A percentile compares a stretch with the other conserved stretches of the same genome.
These are phyloP conservation scores for Trebouxiophyceae sp. DNA, from an alignment of 163 green algal genomes.

Conservation along the genomic window DNA sequence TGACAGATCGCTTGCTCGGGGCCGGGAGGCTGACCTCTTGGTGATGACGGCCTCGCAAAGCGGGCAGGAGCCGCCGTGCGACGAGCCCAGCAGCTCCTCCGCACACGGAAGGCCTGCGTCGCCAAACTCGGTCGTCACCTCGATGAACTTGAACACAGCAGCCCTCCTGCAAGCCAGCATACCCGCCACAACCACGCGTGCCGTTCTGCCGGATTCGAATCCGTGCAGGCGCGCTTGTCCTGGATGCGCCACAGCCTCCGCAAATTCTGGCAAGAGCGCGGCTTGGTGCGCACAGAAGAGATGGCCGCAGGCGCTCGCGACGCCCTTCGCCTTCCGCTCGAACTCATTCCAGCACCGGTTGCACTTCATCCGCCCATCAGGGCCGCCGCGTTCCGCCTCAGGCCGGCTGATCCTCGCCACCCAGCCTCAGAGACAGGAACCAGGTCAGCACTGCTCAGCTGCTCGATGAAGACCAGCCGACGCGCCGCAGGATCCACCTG, in stretches of 20 bases:
- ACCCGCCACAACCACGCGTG: too few species aligned
- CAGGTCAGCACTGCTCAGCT: too few species aligned
- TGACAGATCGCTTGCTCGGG: neutral
- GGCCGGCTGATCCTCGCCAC: too few species aligned
- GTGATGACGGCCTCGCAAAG: slow-evolving; percentile 38
- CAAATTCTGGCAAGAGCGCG: too few species aligned
- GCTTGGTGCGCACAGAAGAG: slow-evolving; percentile 43
- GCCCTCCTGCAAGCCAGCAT: too few species aligned
- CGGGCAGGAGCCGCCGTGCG: slow-evolving; percentile 19
- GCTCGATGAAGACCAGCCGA: too few species aligned
- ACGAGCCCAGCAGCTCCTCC: slow-evolving; percentile 31
- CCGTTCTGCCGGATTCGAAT: too few species aligned
- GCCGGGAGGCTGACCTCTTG: slow-evolving; percentile 19
- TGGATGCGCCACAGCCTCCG: too few species aligned
- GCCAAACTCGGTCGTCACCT: neutral
- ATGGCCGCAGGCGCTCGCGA: slow-evolving; percentile 37
- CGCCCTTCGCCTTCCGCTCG: slow-evolving; percentile 24
- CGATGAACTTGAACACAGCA: neutral
- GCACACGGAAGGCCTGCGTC: slow-evolving; percentile 32
- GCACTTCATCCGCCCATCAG: slow-evolving; percentile 34
- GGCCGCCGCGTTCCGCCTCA: too few species aligned
- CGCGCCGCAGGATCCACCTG: too few species aligned
- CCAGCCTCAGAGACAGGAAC: too few species aligned
- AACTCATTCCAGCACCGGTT: slow-evolving; percentile 43
- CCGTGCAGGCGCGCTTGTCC: too few species aligned